phyloP scores from a whole-genome alignment of 2,329 filamentous ascomycete genomes.

The Hymenoscyphus linearis region DNA sequence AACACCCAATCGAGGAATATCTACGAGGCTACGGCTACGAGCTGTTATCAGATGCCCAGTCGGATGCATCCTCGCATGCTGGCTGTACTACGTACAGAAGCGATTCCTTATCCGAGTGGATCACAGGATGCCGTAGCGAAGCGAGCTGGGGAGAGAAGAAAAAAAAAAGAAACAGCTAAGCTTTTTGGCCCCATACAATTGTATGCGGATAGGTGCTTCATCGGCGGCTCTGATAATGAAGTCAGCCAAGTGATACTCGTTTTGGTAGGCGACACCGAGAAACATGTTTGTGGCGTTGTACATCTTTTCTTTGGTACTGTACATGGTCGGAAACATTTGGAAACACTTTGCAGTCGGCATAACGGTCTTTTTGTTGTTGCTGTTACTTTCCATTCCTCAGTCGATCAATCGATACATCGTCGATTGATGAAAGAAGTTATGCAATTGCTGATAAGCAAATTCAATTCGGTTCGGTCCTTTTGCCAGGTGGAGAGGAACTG shows the following conservation, averaged over 20 bases:
- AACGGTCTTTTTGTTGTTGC: neutral
- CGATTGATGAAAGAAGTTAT: neutral
- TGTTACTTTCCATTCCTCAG: neutral
- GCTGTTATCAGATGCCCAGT: no score
- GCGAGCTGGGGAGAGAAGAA: neutral
- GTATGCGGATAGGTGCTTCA: neutral
- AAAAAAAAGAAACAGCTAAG: neutral
- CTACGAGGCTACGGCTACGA: no score
- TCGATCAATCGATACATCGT: neutral
- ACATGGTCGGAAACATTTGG: neutral
- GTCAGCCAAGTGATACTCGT: neutral
- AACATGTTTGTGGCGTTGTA: neutral
- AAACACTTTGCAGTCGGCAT: neutral
- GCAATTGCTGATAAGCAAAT: neutral
- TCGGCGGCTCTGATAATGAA: neutral
- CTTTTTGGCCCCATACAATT: neutral
- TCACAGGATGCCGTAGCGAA: neutral
- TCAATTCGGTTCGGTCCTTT: no score
- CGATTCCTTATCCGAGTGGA: no score
- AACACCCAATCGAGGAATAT: no score
- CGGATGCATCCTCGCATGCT: no score
- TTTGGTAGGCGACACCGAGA: neutral
- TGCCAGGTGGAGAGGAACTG: no score
- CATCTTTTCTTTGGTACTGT: neutral
- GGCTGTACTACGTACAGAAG: no score